Conservation (phyloP, 208 protist genomes). For the Tritrichomonas musculus region DNA sequence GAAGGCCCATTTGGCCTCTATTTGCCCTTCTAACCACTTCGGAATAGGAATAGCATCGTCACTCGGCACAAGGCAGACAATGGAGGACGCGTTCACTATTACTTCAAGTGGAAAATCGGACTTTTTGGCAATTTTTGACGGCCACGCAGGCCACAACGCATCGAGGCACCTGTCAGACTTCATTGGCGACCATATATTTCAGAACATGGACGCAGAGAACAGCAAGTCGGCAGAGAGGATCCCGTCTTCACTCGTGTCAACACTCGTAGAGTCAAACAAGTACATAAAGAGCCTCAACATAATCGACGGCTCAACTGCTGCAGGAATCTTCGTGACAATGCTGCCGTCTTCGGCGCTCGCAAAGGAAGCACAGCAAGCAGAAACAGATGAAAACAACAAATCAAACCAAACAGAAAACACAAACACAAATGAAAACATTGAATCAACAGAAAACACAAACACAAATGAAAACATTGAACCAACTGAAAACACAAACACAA, state of each 20-base stretch:
- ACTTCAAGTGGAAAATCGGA: background rate
- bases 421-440: no score
- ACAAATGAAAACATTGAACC: no score
- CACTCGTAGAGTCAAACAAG: background rate
- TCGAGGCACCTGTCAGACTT: background rate
- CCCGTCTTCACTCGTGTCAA: background rate
- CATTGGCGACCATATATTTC: background rate
- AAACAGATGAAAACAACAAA: no score
- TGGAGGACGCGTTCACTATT: background rate
- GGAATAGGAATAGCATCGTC: background rate
- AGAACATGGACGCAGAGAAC: background rate
- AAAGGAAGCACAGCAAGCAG: no score
- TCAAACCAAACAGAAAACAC: no score
- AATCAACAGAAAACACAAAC: no score
- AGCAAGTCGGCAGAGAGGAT: background rate
- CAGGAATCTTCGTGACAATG: background rate
- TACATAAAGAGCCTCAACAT: background rate
- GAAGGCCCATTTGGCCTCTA: background rate
- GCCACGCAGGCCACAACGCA: background rate
- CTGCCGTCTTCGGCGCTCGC: no score
- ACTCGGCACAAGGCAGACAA: background rate
- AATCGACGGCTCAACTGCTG: background rate
- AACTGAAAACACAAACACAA: no score
- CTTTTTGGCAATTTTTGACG: background rate
- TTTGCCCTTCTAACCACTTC: background rate